Percentiles rank a stretch among this genome's conserved stretches.
These are phyloP conservation scores for Cladobotryum mycophilum DNA, from an alignment of 2,329 filamentous ascomycete species.

Conservation along the genomic window DNA sequence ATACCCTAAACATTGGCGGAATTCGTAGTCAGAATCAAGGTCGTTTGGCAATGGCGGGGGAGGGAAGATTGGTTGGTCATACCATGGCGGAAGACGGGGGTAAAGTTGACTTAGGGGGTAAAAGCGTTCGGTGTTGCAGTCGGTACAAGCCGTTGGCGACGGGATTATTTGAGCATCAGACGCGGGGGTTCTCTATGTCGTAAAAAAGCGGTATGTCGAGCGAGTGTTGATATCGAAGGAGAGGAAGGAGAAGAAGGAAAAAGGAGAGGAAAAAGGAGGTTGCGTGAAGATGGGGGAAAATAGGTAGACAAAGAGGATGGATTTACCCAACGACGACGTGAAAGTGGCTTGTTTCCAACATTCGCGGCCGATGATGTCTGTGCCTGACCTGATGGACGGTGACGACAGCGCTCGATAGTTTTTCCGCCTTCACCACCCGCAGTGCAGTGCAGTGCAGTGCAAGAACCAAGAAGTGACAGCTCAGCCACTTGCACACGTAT, in stretches of 20 bases:
- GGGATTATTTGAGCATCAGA: conserved; percentile 22
- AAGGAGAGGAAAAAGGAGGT: conserved; percentile 1
- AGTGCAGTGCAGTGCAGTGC: no score
- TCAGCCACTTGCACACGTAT: conserved; percentile 22
- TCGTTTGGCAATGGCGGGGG: conserved; percentile 10
- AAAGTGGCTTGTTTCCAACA: conserved; percentile 22
- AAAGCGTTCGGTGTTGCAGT: background rate
- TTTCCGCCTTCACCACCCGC: conserved; percentile 21
- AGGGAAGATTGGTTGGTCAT: conserved; percentile 16
- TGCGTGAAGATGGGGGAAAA: background rate
- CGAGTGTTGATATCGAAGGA: background rate
- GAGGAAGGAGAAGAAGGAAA: background rate
- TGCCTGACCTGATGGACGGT: conserved; percentile 30
- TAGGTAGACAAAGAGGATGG: background rate
- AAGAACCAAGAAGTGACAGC: no score
- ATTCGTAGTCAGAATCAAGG: conserved; percentile 9
- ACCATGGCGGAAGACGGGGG: conserved; percentile 25
- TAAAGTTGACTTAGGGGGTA: conserved; percentile 14
- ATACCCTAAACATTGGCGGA: conserved; percentile 27
- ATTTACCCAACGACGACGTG: conserved; percentile 18
- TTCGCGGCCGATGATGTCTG: conserved; percentile 23
- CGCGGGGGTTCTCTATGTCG: conserved; percentile 9
- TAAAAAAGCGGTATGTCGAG: background rate
- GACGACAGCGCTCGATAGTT: conserved; percentile 31
- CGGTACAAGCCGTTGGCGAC: conserved; percentile 10